A percentile compares a stretch with the other conserved stretches of the same genome.
These are phyloP conservation scores for Cymbopogon citratus DNA, from an alignment of 176 grass and related monocot species.

Conservation along the genomic window DNA sequence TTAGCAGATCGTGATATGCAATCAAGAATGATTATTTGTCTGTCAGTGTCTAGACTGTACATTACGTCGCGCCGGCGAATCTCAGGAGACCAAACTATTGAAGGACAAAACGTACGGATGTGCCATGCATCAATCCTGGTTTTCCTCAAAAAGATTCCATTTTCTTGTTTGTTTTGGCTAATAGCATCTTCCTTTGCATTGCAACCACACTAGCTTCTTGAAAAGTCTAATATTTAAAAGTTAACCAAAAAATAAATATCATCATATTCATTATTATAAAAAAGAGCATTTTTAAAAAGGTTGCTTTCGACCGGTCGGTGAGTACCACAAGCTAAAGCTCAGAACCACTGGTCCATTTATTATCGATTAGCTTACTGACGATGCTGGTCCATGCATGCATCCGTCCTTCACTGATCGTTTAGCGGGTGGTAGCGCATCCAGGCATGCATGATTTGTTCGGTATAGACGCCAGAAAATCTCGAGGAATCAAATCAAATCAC, in stretches of 20 bases:
- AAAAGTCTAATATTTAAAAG: not conserved
- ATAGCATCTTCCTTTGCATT: not conserved
- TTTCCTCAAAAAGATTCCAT: not conserved
- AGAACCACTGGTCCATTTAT: not conserved
- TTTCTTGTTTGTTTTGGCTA: not conserved
- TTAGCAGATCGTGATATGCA: not conserved
- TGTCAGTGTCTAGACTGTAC: not conserved
- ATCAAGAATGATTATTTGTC: not conserved
- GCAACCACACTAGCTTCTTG: not conserved
- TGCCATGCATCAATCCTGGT: not conserved
- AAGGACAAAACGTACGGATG: constrained; percentile 22
- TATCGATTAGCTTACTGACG: not conserved
- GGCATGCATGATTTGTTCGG: too few species aligned
- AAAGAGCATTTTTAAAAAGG: not conserved
- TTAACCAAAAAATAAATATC: not conserved
- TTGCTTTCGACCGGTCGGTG: too few species aligned
- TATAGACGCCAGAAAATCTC: not conserved
- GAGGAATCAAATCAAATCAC: too few species aligned
- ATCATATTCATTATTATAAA: too few species aligned
- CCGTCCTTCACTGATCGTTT: not conserved
- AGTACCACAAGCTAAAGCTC: not conserved
- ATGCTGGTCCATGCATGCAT: not conserved
- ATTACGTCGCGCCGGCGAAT: not conserved
- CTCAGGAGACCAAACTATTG: not conserved
- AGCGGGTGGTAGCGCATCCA: not conserved